Evolutionary conservation across 768 basidiomycete species (phyloP).

Genomic region (Hericium rajendrae): DNA sequence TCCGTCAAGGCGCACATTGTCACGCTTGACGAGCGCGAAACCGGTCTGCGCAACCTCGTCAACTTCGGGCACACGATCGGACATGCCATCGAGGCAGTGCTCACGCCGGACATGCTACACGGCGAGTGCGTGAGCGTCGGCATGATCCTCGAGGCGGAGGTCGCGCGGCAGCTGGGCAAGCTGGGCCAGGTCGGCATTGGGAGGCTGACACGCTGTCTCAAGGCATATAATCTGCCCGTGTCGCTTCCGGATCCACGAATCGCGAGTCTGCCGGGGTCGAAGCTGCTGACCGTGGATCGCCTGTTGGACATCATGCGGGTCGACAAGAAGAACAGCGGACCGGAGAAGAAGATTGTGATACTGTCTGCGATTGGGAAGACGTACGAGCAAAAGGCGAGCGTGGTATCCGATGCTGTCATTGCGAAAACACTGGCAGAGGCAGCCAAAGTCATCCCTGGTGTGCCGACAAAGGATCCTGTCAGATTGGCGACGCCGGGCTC

Average conservation of each 20-base stretch:
- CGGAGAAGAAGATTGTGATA: constrained; percentile 89
- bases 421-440: constrained; percentile 74
- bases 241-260: constrained; percentile 75
- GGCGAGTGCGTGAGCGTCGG: constrained; percentile 95
- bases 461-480: constrained; percentile 40
- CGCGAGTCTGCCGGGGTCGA: constrained; percentile 56
- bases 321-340: constrained; percentile 96
- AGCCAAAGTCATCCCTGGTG: constrained; percentile 61
- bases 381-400: constrained; percentile 84
- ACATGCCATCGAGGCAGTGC: constrained; percentile 94
- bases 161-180: constrained; percentile 80
- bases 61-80: constrained; percentile 99
- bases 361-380: constrained; percentile 87
- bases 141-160: constrained; percentile 94
- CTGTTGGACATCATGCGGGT: constrained; percentile 82
- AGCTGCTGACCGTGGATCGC: constrained; percentile 65
- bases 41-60: constrained; percentile 90
- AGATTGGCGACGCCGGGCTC: constrained; percentile 92
- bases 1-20: constrained; percentile 96
- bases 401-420: constrained; percentile 74
- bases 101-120: constrained; percentile 89
- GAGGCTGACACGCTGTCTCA: constrained; percentile 76
- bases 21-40: constrained; percentile 93
- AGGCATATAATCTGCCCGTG: constrained; percentile 85
- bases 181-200: constrained; percentile 90